phyloP scores from a whole-genome alignment of 306 rosid species.

The Luffa acutangula region DNA sequence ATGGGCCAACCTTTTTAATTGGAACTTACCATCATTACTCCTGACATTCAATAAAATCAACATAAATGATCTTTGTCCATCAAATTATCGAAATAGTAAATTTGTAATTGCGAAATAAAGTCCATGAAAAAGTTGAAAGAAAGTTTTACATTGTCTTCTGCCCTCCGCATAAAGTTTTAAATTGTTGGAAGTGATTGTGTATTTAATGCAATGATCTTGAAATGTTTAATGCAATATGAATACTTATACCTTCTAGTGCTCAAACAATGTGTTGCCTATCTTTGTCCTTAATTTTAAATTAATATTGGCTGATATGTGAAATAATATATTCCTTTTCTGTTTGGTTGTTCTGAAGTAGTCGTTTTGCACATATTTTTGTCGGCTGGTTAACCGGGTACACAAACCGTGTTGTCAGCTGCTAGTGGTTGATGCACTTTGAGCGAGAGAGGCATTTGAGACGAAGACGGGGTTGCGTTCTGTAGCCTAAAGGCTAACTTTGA shows the following conservation, averaged over 20 bases:
- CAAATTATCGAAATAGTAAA: not conserved
- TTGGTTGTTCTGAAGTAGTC: not conserved
- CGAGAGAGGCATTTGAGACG: not conserved
- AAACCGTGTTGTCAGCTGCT: not conserved
- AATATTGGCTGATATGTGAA: not conserved
- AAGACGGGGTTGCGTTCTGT: not conserved
- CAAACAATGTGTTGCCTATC: not conserved
- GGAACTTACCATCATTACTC: slow-evolving; percentile 11
- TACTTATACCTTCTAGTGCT: not conserved
- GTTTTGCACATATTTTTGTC: not conserved
- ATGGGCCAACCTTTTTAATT: slow-evolving; percentile 10
- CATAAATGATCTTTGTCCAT: not conserved
- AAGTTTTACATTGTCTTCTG: not conserved
- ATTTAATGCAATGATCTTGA: not conserved
- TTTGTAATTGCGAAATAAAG: not conserved
- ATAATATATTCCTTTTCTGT: not conserved
- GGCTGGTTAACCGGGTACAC: not conserved
- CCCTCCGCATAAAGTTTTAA: not conserved
- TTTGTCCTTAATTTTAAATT: not conserved
- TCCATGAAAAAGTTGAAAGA: no score
- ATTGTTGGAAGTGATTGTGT: not conserved
- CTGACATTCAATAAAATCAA: not conserved
- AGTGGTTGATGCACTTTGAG: slow-evolving; percentile 2
- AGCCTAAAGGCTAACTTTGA: not conserved
- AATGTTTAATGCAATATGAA: not conserved